These are phyloP conservation scores for Verticillium klebahnii DNA, from an alignment of 2,329 filamentous ascomycete species.

Conservation along the genomic window DNA sequence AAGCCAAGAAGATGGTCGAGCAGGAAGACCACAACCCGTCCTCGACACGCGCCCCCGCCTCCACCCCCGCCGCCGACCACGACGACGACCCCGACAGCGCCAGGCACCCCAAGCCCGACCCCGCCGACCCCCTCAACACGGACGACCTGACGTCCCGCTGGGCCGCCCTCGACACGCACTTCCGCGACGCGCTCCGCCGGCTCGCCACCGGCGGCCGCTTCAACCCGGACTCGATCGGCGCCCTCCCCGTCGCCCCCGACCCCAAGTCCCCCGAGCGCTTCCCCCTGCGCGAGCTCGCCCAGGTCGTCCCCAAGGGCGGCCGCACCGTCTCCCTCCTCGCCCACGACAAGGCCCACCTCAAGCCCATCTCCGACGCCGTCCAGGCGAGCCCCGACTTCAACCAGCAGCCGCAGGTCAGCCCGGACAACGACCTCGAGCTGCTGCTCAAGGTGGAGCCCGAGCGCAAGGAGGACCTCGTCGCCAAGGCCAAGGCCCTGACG, in stretches of 20 bases:
- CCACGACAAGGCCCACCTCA: slow-evolving; percentile 39
- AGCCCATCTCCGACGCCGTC: slow-evolving; percentile 52
- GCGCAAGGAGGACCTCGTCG: slow-evolving; percentile 39
- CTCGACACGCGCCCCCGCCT: slow-evolving; percentile 11
- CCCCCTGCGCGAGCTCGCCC: slow-evolving; percentile 51
- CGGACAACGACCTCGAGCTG: slow-evolving; percentile 57
- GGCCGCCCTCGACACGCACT: slow-evolving; percentile 34
- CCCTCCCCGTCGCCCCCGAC: slow-evolving; percentile 34
- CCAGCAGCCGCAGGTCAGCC: slow-evolving; percentile 54
- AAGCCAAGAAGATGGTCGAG: slow-evolving; percentile 16
- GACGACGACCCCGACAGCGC: slow-evolving; percentile 11
- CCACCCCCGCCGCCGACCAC: slow-evolving; percentile 15
- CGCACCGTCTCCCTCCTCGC: slow-evolving; percentile 36
- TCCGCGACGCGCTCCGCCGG: slow-evolving; percentile 33
- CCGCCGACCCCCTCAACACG: slow-evolving; percentile 44
- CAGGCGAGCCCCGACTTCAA: slow-evolving; percentile 50
- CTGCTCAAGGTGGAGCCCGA: slow-evolving; percentile 49
- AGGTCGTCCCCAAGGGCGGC: slow-evolving; percentile 44
- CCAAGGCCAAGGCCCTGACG: slow-evolving; percentile 38
- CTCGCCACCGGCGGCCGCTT: slow-evolving; percentile 45
- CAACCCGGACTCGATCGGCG: slow-evolving; percentile 45
- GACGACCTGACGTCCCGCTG: slow-evolving; percentile 42
- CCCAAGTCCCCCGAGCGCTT: slow-evolving; percentile 24
- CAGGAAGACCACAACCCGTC: slow-evolving; percentile 9
- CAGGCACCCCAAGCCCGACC: slow-evolving; percentile 25